Evolutionary conservation across 148 eudicot species (phyloP).

Genomic region (Nepenthes mirabilis): DNA sequence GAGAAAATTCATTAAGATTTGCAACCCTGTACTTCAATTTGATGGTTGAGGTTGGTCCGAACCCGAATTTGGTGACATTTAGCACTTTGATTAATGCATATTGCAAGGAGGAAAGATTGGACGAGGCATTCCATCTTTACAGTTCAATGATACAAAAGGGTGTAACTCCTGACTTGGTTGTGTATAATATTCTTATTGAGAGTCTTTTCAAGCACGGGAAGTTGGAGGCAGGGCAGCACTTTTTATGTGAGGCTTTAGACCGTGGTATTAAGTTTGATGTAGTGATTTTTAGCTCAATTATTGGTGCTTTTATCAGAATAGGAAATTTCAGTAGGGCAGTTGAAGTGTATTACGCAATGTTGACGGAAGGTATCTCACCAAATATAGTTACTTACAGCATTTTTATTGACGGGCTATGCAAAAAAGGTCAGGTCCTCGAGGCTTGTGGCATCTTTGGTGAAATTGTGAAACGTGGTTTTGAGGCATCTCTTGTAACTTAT

Average conservation of each 20-base stretch:
- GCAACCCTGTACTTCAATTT: constrained; percentile 26
- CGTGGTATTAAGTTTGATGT: constrained; percentile 38
- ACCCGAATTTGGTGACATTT: constrained; percentile 49
- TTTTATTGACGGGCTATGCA: constrained; percentile 43
- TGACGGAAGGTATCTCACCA: constrained; percentile 25
- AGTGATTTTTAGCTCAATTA: constrained; percentile 37
- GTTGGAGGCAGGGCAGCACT: constrained; percentile 27
- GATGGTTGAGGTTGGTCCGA: constrained; percentile 41
- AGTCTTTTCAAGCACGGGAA: constrained; percentile 32
- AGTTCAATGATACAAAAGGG: constrained; percentile 28
- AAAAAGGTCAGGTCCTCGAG: constrained; percentile 27
- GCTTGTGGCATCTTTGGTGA: constrained; percentile 42
- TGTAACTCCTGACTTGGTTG: constrained; percentile 37
- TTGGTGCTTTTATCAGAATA: constrained; percentile 36
- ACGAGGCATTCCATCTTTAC: constrained; percentile 35
- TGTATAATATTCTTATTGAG: constrained; percentile 48
- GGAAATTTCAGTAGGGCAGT: constrained; percentile 33
- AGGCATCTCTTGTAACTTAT: constrained; percentile 35
- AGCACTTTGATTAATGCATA: constrained; percentile 44
- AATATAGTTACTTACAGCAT: constrained; percentile 37
- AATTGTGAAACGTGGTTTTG: constrained; percentile 38
- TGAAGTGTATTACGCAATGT: constrained; percentile 34
- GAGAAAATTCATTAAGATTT: constrained; percentile 14
- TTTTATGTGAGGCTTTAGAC: constrained; percentile 25
- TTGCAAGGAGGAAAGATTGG: constrained; percentile 30